phyloP scores from a whole-genome alignment of 805 yeast species.

The Candida stauntonica region DNA sequence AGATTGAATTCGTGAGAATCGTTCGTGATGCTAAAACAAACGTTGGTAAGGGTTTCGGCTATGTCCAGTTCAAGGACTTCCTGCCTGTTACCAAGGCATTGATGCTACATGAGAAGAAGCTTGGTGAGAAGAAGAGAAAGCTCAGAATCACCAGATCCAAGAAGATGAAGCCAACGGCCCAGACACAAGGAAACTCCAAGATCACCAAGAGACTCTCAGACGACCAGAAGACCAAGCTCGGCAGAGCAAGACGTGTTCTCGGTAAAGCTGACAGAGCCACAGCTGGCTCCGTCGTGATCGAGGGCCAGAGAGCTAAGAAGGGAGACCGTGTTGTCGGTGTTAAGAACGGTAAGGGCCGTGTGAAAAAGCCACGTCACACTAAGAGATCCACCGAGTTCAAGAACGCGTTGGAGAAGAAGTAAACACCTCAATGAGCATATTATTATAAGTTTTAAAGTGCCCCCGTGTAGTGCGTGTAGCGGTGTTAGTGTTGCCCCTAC shows the following conservation, averaged over 20 bases:
- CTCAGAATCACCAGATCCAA: conserved; percentile 76
- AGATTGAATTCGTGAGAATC: conserved; percentile 83
- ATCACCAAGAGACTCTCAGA: conserved; percentile 44
- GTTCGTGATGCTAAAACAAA: conserved; percentile 91
- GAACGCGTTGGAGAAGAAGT: conserved; percentile 21
- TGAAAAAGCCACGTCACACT: conserved; percentile 44
- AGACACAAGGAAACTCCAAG: conserved; percentile 9
- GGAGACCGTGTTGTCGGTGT: conserved; percentile 59
- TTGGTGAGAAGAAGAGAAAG: conserved; percentile 46
- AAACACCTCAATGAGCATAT: no score
- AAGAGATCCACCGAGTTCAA: conserved; percentile 41
- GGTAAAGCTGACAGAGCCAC: conserved; percentile 78
- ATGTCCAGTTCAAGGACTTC: conserved; percentile 80
- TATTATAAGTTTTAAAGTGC: no score
- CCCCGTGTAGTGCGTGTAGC: neutral
- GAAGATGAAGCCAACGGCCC: conserved; percentile 22
- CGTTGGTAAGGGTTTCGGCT: conserved; percentile 95
- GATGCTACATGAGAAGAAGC: conserved; percentile 65
- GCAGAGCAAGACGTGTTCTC: conserved; percentile 70
- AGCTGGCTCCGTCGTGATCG: conserved; percentile 51
- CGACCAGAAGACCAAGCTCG: conserved; percentile 69
- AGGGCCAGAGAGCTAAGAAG: conserved; percentile 76
- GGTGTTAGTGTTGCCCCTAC: conserved; percentile 1
- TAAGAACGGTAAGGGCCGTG: conserved; percentile 48
- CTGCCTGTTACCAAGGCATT: conserved; percentile 78